phyloP scores from a whole-genome alignment of 2,329 filamentous ascomycete species.

The Simplicillium sp. region DNA sequence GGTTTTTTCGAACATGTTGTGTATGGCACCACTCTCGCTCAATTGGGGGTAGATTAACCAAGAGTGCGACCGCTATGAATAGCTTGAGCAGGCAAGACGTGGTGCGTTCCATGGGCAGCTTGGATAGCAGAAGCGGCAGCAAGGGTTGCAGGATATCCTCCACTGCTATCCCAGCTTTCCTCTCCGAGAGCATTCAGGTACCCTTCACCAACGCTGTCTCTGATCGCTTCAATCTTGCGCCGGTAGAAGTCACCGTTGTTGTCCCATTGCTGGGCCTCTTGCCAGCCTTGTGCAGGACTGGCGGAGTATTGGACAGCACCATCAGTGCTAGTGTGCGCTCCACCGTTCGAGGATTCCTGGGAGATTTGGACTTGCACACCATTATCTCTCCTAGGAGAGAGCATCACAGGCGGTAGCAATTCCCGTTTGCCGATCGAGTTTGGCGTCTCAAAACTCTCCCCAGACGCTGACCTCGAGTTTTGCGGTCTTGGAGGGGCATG shows the following conservation, averaged over 20 bases:
- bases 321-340: background rate
- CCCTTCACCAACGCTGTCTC: constrained; percentile 74
- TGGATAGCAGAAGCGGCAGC: constrained; percentile 17
- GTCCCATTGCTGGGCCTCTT: constrained; percentile 49
- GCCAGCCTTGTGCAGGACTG: constrained; percentile 22
- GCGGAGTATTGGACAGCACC: too few relatives aligned
- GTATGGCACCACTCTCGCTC: too few relatives aligned
- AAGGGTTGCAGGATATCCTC: constrained; percentile 12
- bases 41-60: constrained; percentile 21
- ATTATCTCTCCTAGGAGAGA: constrained; percentile 4
- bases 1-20: too few relatives aligned
- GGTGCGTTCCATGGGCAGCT: constrained; percentile 19
- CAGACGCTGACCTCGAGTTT: background rate
- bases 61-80: constrained; percentile 45
- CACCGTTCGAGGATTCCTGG: background rate
- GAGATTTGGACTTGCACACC: background rate
- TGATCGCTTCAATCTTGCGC: constrained; percentile 77
- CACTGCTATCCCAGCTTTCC: constrained; percentile 49
- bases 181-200: constrained; percentile 84
- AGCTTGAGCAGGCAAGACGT: constrained; percentile 29
- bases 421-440: constrained; percentile 23
- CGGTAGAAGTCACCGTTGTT: constrained; percentile 70
- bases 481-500: constrained; percentile 2
- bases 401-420: constrained; percentile 17
- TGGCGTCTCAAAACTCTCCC: background rate